These are phyloP conservation scores for Rhytidiadelphus loreus DNA, from an alignment of 225 moss, liverwort and hornwort species.

Conservation along the genomic window DNA sequence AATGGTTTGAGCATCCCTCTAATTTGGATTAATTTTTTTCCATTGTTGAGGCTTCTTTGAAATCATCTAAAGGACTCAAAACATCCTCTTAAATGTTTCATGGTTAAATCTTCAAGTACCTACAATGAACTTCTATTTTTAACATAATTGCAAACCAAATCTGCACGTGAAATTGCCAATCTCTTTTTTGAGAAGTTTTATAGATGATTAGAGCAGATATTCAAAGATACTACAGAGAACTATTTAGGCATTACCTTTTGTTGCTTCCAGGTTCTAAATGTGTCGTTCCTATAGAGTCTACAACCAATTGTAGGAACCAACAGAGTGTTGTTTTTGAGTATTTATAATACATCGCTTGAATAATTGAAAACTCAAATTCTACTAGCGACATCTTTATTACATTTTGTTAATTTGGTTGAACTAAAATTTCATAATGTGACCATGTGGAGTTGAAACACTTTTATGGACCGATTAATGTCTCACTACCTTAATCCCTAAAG, in stretches of 20 bases:
- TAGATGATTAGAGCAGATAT: background rate
- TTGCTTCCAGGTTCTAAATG: background rate
- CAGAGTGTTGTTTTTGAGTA: background rate
- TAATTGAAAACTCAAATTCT: background rate
- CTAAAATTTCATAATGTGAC: background rate
- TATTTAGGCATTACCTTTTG: background rate
- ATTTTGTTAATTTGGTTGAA: background rate
- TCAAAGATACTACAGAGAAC: too few species aligned
- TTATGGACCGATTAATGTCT: background rate
- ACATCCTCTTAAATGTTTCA: fast-evolving
- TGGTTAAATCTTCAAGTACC: background rate
- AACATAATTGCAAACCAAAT: background rate
- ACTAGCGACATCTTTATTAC: background rate
- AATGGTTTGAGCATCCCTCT: background rate
- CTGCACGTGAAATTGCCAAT: fast-evolving
- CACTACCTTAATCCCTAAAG: background rate
- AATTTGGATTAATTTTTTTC: background rate
- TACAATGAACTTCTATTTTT: background rate
- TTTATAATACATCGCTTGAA: background rate
- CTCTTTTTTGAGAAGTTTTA: background rate
- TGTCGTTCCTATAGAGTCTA: background rate
- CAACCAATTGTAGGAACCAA: too few species aligned
- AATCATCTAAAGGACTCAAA: background rate
- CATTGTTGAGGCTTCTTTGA: background rate
- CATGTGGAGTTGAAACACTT: fast-evolving